Conservation (phyloP, 805 yeast genomes). For the Blastobotrys mokoenaii region DNA sequence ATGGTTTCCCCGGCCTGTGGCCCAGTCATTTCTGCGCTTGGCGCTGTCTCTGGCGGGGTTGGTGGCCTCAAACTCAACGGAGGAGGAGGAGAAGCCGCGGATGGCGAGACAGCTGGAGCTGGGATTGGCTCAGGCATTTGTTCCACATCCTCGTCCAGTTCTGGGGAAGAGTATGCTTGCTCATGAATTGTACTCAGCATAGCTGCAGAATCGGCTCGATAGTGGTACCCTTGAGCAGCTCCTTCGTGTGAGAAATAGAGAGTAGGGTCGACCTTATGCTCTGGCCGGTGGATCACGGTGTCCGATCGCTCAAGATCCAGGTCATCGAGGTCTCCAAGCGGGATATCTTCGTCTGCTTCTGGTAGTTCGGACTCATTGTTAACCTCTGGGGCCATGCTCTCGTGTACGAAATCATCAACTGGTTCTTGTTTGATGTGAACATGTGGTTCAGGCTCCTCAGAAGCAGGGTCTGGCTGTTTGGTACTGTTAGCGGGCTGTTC, state of each 20-base stretch:
- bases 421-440: neutral
- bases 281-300: slow-evolving; percentile 1
- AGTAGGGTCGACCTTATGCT: no score
- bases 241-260: no score
- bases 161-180: no score
- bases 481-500: neutral
- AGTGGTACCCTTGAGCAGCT: no score
- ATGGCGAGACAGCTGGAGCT: neutral
- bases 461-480: neutral
- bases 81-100: neutral
- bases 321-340: neutral
- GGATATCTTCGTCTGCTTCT: neutral
- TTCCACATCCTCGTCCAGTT: no score
- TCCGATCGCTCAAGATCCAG: neutral
- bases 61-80: neutral
- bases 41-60: no score
- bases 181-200: no score
- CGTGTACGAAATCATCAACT: neutral
- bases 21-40: no score
- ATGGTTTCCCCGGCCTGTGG: no score
- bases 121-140: neutral
- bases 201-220: no score
- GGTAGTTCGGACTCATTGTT: neutral
- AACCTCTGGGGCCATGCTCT: no score
- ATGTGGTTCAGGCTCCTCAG: neutral